Percentiles rank a stretch among this genome's conserved stretches.
These are phyloP conservation scores for Vaccinium vitisidaea DNA, from an alignment of 148 eudicot species.

Conservation along the genomic window DNA sequence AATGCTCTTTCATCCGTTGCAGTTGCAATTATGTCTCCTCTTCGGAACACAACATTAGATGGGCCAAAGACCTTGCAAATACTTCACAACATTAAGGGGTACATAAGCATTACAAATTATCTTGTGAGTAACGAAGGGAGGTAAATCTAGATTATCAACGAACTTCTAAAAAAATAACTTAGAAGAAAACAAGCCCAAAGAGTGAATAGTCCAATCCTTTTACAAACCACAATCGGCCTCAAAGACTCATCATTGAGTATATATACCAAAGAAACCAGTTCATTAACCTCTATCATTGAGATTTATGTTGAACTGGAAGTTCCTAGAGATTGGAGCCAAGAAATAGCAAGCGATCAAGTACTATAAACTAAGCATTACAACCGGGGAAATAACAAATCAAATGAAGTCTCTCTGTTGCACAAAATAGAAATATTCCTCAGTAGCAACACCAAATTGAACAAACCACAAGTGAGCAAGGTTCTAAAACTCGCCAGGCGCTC, in stretches of 20 bases:
- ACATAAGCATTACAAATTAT: not conserved
- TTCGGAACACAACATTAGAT: not conserved
- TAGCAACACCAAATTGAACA: not conserved
- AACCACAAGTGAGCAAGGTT: not conserved
- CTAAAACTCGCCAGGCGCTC: too few species aligned
- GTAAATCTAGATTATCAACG: not conserved
- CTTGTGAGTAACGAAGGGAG: not conserved
- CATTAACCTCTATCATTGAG: too few species aligned
- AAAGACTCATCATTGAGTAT: too few species aligned
- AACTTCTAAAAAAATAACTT: not conserved
- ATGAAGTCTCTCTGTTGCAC: not conserved
- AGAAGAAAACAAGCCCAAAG: not conserved
- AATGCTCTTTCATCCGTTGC: not conserved
- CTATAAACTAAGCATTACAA: not conserved
- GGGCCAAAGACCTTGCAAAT: not conserved
- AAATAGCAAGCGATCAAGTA: not conserved
- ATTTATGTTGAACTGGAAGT: too few species aligned
- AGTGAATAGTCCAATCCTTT: not conserved
- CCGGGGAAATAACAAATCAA: not conserved
- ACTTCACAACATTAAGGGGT: not conserved
- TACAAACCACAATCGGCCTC: too few species aligned
- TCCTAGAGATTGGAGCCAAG: not conserved
- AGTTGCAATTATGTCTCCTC: not conserved
- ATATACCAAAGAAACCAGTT: too few species aligned
- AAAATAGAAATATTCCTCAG: not conserved